Conservation (phyloP, 2,329 filamentous ascomycete species). For the Domatiomyces catenatus region DNA sequence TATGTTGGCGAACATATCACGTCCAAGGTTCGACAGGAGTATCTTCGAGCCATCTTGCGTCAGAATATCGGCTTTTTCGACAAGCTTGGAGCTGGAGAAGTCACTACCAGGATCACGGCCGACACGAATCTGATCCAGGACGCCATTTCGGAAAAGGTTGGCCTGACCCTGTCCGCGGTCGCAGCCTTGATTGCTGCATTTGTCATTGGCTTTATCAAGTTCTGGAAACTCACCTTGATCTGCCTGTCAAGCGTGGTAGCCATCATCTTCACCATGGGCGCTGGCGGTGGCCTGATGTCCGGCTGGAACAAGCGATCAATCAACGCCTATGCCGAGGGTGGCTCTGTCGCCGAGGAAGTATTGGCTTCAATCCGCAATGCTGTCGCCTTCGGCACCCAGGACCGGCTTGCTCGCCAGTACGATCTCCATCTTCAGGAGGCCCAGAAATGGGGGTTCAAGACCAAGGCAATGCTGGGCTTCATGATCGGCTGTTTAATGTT, state of each 20-base stretch:
- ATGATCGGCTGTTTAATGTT: conserved; percentile 78
- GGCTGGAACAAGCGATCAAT: conserved; percentile 67
- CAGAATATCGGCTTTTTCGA: conserved; percentile 92
- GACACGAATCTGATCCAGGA: conserved; percentile 91
- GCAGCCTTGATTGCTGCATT: conserved; percentile 81
- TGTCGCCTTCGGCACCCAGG: conserved; percentile 82
- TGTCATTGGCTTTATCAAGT: conserved; percentile 76
- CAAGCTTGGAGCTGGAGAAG: conserved; percentile 79
- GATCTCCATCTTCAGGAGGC: conserved; percentile 58
- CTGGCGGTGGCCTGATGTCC: conserved; percentile 58
- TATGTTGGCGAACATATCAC: conserved; percentile 69
- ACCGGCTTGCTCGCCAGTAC: conserved; percentile 77
- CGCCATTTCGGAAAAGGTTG: conserved; percentile 80
- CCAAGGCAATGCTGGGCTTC: conserved; percentile 55
- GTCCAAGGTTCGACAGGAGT: conserved; percentile 64
- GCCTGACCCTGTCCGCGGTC: conserved; percentile 57
- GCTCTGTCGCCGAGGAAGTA: conserved; percentile 83
- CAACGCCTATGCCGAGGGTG: conserved; percentile 66
- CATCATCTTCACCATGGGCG: conserved; percentile 61
- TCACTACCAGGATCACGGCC: conserved; percentile 84
- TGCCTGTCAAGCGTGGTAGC: conserved; percentile 67
- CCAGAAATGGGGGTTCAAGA: conserved; percentile 58
- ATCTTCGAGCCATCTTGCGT: conserved; percentile 66
- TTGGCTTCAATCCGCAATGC: conserved; percentile 86
- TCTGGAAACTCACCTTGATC: conserved; percentile 87